Evolutionary conservation across 2,329 filamentous ascomycete species (phyloP).

Genomic region (Beauveria pseudobassiana): DNA sequence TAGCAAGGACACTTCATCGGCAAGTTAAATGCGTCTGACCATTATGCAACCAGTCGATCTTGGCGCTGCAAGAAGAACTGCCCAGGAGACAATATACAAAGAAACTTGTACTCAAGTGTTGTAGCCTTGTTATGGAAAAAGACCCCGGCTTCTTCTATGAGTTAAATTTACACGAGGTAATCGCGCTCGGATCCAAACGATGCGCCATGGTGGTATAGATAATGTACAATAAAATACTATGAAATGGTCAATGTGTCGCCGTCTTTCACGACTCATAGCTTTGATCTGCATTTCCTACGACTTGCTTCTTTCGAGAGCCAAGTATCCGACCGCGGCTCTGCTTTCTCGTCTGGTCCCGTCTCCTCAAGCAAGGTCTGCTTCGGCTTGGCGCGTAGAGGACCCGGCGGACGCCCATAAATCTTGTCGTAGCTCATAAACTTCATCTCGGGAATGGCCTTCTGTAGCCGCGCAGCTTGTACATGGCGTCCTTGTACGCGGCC

Average conservation of each 20-base stretch:
- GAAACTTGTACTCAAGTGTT: too few species aligned
- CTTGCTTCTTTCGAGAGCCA: background rate
- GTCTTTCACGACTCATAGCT: background rate
- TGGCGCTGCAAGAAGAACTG: too few species aligned
- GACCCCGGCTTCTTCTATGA: too few species aligned
- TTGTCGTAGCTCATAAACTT: slow-evolving; percentile 21
- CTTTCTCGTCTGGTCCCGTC: background rate
- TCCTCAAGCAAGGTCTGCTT: slow-evolving; percentile 4
- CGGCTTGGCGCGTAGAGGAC: background rate
- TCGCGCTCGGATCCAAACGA: background rate
- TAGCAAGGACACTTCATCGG: too few species aligned
- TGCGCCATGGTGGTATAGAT: background rate
- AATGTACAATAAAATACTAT: background rate
- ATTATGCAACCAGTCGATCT: too few species aligned
- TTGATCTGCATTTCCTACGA: background rate
- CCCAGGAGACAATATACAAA: too few species aligned
- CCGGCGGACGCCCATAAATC: slow-evolving; percentile 20
- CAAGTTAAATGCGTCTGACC: too few species aligned
- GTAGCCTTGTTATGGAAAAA: too few species aligned
- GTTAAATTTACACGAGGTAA: background rate
- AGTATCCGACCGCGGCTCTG: background rate
- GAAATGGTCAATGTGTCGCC: background rate
- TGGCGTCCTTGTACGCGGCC: slow-evolving; percentile 18
- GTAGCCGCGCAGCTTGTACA: slow-evolving; percentile 23
- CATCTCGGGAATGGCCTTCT: slow-evolving; percentile 18